Evolutionary conservation across 768 basidiomycete species (phyloP).

Genomic region (Suillus americanus): DNA sequence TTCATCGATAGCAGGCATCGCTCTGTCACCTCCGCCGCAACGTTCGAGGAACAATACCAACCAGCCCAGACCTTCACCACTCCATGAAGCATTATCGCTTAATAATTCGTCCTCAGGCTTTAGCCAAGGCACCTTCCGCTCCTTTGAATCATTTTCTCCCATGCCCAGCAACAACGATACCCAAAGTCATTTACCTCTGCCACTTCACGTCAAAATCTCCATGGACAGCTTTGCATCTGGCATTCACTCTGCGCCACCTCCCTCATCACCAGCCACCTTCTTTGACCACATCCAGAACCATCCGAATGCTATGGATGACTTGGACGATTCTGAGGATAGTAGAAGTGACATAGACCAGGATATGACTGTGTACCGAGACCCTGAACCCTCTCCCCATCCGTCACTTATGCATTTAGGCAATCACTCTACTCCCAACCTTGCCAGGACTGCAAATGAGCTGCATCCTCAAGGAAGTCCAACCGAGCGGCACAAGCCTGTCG

Average conservation of each 20-base stretch:
- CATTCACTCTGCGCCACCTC: conserved; percentile 62
- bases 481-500: conserved; percentile 51
- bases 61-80: conserved; percentile 18
- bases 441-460: conserved; percentile 39
- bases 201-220: conserved; percentile 48
- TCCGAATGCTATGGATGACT: conserved; percentile 71
- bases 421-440: conserved; percentile 66
- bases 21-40: conserved; percentile 56
- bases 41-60: conserved; percentile 22
- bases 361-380: conserved; percentile 24
- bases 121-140: conserved; percentile 29
- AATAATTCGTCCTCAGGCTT: conserved; percentile 24
- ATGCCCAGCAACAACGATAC: conserved; percentile 16
- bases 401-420: conserved; percentile 66
- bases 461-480: conserved; percentile 32
- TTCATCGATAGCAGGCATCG: conserved; percentile 55
- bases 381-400: conserved; percentile 31
- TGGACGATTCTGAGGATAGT: conserved; percentile 57
- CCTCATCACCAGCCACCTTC: conserved; percentile 67
- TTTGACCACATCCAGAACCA: conserved; percentile 74
- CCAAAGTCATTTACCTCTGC: conserved; percentile 10
- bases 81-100: conserved; percentile 14
- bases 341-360: conserved; percentile 40
- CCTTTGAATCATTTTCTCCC: conserved; percentile 30
- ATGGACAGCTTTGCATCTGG: conserved; percentile 40